Evolutionary conservation across 2,329 filamentous ascomycete genomes (phyloP).

Genomic region (Aschersonia sp.): DNA sequence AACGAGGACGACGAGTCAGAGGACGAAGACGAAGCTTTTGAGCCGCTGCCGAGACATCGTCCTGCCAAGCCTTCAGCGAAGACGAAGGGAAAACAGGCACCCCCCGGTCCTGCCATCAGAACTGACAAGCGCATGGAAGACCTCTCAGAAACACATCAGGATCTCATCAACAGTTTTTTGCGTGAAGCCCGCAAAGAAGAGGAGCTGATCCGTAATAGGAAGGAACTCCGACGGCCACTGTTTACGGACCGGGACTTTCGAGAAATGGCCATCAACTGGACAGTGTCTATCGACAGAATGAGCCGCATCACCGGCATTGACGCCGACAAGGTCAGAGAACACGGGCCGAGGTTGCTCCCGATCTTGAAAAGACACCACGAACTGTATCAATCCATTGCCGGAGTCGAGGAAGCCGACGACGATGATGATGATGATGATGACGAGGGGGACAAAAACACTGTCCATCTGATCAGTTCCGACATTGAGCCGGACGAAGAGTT

Average conservation of each 20-base stretch:
- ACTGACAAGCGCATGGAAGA: constrained; percentile 36
- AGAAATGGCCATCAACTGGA: constrained; percentile 60
- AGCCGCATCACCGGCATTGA: constrained; percentile 47
- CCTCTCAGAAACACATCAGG: constrained; percentile 44
- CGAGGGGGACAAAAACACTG: constrained; percentile 24
- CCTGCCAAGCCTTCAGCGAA: constrained; percentile 18
- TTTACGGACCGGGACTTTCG: constrained; percentile 59
- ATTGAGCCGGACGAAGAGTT: constrained; percentile 21
- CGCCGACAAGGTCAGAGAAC: constrained; percentile 42
- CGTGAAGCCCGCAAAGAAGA: constrained; percentile 43
- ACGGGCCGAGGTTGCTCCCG: constrained; percentile 46
- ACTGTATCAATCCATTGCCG: constrained; percentile 36
- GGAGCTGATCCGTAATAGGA: constrained; percentile 45
- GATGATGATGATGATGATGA: constrained; percentile 8
- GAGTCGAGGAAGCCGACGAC: constrained; percentile 8
- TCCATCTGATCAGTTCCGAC: constrained; percentile 40
- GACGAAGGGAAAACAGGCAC: constrained; percentile 4
- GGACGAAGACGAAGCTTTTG: constrained; percentile 30
- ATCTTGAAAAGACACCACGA: constrained; percentile 35
- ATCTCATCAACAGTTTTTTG: constrained; percentile 52
- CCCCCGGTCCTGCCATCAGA: constrained; percentile 41
- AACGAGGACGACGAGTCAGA: constrained; percentile 19
- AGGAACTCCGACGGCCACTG: constrained; percentile 39
- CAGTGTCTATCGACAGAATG: constrained; percentile 47
- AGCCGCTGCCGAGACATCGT: constrained; percentile 22